These are phyloP conservation scores for Urochloa ruziziensis DNA, from an alignment of 176 grass and related monocot genomes.

Conservation along the genomic window DNA sequence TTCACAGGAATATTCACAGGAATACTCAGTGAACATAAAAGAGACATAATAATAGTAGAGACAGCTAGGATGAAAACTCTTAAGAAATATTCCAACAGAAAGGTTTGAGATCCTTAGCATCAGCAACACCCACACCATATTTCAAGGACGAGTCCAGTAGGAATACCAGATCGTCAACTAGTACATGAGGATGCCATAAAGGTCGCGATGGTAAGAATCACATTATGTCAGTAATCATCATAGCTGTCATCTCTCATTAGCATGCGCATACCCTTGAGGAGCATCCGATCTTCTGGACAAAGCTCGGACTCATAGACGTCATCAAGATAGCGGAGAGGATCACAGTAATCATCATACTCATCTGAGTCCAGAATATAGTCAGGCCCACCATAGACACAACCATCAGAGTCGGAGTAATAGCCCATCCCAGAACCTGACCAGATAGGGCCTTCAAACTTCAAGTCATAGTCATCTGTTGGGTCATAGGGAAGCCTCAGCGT, in stretches of 20 bases:
- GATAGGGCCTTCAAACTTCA: neutral
- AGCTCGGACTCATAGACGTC: conserved; percentile 3
- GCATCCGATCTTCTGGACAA: neutral
- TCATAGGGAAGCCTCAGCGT: neutral
- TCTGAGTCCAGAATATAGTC: conserved; percentile 2
- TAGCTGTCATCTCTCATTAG: neutral
- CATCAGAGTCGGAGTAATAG: neutral
- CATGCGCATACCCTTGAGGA: conserved; percentile 10
- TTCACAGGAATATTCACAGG: neutral
- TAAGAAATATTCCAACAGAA: neutral
- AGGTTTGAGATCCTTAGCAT: neutral
- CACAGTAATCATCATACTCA: conserved; percentile 16
- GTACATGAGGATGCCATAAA: neutral
- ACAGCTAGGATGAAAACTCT: neutral
- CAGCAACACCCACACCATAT: neutral
- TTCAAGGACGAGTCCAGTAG: neutral
- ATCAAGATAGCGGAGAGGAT: neutral
- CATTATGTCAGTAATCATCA: neutral
- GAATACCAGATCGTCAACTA: neutral
- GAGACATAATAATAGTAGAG: too few relatives aligned
- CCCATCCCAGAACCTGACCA: neutral
- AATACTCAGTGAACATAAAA: neutral
- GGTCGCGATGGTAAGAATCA: neutral
- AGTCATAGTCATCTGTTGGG: neutral
- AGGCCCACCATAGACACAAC: neutral